Evolutionary conservation across 139 green algal genomes (phyloP), one percentile per base, ranked within the genome.

Genomic region (Coelastrella sp.): DNA sequence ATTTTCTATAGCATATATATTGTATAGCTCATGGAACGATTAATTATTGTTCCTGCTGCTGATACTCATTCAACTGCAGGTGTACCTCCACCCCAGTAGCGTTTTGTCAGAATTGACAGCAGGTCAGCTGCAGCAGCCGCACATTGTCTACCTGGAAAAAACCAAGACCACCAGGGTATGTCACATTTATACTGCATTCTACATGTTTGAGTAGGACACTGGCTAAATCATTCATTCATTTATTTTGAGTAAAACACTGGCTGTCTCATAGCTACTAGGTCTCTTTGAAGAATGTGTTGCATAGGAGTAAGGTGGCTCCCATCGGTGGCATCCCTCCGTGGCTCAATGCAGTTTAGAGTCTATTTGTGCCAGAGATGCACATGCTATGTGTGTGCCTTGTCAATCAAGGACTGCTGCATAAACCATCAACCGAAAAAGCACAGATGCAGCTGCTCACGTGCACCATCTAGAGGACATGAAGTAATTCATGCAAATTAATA

Each of bases 91-190:
- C 92, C 96, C 96, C 74, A 91, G 80, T 72, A 96, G 91, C 56
- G 79, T 97, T 7, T 91, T 92, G 35, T 85, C 95, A 59, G 56
- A 78, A 11, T 84, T 97, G 58, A 61, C 90, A 63, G 91, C 93
- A 1, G 61, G 86, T 19, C 88, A 94, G 57, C 94, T 96, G 79
- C 76, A 90, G 27, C 89, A 94, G 14, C 96, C 96, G 7, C 98
- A 96, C 91, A 70, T 98, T 8, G 93, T 97, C 8, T 99, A 96
- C 87, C 90, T 97, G 27, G 97, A 99, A 76, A 98, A 98, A 22
- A 78, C 68, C 14, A 88, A 88, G 25, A 91, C 80, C 57, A 84
- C 68, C 3, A 81, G 70, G 95, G 95, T 98, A 66, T 17, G 78
- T 56, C 58, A 35, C 72, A 49, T 49, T 49, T 3, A 49, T 5